phyloP scores from a whole-genome alignment of 2,329 filamentous ascomycete genomes.

The Colletotrichum acutatum region DNA sequence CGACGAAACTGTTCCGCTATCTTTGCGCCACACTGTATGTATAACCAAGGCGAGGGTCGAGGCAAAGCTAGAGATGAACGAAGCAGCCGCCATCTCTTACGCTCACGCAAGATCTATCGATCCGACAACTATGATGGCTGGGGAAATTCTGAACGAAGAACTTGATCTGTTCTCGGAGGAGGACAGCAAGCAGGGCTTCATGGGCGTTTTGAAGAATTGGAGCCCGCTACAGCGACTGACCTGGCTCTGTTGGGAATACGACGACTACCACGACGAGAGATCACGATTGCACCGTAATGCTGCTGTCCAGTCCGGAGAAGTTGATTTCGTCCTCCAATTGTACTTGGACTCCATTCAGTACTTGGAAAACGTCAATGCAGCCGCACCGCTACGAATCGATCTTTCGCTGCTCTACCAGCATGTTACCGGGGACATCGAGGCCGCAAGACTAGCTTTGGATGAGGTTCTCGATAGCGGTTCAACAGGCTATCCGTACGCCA shows the following conservation, averaged over 20 bases:
- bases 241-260: constrained; percentile 40
- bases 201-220: constrained; percentile 40
- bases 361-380: constrained; percentile 42
- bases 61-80: constrained; percentile 21
- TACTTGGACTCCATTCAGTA: constrained; percentile 40
- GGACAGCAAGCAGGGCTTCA: constrained; percentile 27
- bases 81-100: constrained; percentile 36
- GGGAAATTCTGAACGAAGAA: constrained; percentile 38
- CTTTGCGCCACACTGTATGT: constrained; percentile 34
- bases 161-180: constrained; percentile 33
- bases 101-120: constrained; percentile 35
- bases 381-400: constrained; percentile 38
- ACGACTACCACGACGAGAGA: neutral
- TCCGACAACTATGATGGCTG: constrained; percentile 36
- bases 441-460: constrained; percentile 36
- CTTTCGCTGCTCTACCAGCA: constrained; percentile 37
- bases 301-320: constrained; percentile 36
- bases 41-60: constrained; percentile 38
- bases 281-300: constrained; percentile 33
- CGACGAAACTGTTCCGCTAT: neutral
- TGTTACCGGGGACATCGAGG: constrained; percentile 32
- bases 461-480: constrained; percentile 39
- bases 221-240: constrained; percentile 41
- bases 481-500: constrained; percentile 37
- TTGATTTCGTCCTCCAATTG: constrained; percentile 37